A percentile compares a stretch with the other conserved stretches of the same genome.
Conservation (phyloP, 139 green algal species). For the Mesotaenium endlicherianum region DNA sequence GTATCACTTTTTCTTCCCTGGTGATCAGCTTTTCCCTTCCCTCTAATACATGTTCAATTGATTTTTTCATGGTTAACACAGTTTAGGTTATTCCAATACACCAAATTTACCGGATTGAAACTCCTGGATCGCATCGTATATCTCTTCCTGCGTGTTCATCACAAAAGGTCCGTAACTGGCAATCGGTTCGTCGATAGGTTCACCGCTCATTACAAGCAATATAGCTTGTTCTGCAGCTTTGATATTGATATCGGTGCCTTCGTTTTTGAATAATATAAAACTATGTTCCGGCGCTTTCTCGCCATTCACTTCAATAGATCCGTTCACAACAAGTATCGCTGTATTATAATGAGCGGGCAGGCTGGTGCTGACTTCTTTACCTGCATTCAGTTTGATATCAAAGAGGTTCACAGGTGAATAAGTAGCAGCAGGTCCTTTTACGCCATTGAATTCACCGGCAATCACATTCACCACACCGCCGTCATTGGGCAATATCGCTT, state of each 20-base stretch:
- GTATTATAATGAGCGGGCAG: background rate
- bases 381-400: slow-evolving; percentile 4
- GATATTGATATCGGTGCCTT: background rate
- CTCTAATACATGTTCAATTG: too few relatives aligned
- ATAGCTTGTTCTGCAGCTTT: background rate
- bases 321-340: background rate
- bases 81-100: background rate
- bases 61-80: too few relatives aligned
- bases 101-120: slow-evolving; percentile 36
- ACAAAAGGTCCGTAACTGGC: slow-evolving; percentile 52
- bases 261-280: background rate
- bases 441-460: slow-evolving; percentile 18
- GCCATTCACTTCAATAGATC: background rate
- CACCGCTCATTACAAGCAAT: slow-evolving; percentile 44
- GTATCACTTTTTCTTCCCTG: too few relatives aligned
- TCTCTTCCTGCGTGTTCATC: slow-evolving; percentile 57
- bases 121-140: slow-evolving; percentile 45
- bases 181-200: slow-evolving; percentile 55
- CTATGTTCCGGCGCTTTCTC: background rate
- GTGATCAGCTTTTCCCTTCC: too few relatives aligned
- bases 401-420: slow-evolving; percentile 19
- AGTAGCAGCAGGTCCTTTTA: slow-evolving; percentile 10
- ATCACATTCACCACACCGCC: slow-evolving; percentile 30
- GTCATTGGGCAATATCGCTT: background rate
- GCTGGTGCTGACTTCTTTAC: too few relatives aligned